A percentile compares a stretch with the other conserved stretches of the same genome.
These are phyloP conservation scores for Talaromyces sp. DNA, from an alignment of 2,329 filamentous ascomycete species.

Conservation along the genomic window DNA sequence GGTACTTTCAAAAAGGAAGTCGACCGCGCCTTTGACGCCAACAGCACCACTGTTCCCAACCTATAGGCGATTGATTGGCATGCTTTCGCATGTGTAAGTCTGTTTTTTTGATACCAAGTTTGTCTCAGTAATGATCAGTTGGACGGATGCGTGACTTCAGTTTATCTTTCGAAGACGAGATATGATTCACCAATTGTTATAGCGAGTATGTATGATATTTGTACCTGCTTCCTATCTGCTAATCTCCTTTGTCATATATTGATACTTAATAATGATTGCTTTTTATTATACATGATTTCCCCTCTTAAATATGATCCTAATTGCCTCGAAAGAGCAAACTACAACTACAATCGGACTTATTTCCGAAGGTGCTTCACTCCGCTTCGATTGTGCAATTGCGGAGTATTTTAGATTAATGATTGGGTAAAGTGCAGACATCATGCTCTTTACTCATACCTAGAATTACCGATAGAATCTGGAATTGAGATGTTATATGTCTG, in stretches of 20 bases:
- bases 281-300: neutral
- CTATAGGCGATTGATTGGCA: neutral
- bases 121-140: neutral
- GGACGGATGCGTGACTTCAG: neutral
- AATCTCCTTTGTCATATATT: constrained; percentile 8
- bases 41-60: constrained; percentile 8
- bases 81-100: neutral
- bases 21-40: constrained; percentile 29
- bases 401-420: neutral
- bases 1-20: constrained; percentile 27
- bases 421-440: neutral
- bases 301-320: neutral
- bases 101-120: constrained; percentile 7
- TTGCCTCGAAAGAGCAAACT: neutral
- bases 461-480: no score
- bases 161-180: neutral
- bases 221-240: neutral
- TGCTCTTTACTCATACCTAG: no score
- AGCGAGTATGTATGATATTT: constrained; percentile 4
- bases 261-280: neutral
- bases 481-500: no score
- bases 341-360: neutral
- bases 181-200: neutral
- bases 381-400: neutral
- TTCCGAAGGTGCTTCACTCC: neutral